Percentiles rank a stretch among this genome's conserved stretches.
Evolutionary conservation across 495 filamentous ascomycete genomes (phyloP).

Genomic region (Coniosporium apollinis): DNA sequence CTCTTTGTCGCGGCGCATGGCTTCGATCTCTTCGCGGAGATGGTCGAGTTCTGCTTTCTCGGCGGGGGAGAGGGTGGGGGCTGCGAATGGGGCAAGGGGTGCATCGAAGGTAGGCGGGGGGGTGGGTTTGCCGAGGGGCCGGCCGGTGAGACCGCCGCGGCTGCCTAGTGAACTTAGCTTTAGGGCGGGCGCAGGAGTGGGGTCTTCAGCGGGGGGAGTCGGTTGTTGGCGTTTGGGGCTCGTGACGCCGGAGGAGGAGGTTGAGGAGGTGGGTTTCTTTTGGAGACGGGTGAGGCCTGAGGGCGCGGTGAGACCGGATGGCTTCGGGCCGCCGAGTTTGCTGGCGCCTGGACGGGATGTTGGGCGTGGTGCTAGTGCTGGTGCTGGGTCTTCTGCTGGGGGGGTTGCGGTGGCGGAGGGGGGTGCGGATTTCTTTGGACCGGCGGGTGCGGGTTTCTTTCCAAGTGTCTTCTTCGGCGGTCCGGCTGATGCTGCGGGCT

Average conservation of each 20-base stretch:
- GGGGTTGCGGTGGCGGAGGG: conserved; percentile 35
- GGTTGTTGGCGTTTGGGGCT: conserved; percentile 33
- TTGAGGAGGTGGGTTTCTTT: conserved; percentile 42
- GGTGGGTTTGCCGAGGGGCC: conserved; percentile 41
- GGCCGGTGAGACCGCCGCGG: conserved; percentile 65
- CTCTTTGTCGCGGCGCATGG: conserved; percentile 49
- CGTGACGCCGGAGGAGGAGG: conserved; percentile 22
- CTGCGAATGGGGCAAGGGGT: conserved; percentile 14
- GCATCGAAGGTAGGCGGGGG: conserved; percentile 22
- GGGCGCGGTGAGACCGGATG: conserved; percentile 43
- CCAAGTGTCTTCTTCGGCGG: conserved; percentile 23
- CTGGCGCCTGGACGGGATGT: conserved; percentile 42
- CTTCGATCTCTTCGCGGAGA: conserved; percentile 66
- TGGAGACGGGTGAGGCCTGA: conserved; percentile 20
- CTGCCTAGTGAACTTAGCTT: conserved; percentile 43
- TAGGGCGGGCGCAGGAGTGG: conserved; percentile 38
- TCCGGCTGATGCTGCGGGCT: conserved; percentile 29
- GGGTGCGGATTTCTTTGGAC: conserved; percentile 35
- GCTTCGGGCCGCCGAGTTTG: conserved; percentile 50
- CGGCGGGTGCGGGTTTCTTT: conserved; percentile 14
- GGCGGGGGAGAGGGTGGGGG: conserved; percentile 43
- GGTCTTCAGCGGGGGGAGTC: conserved; percentile 40
- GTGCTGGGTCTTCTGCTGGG: conserved; percentile 30
- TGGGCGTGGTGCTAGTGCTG: conserved; percentile 39
- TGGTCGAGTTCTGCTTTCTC: conserved; percentile 85